Evolutionary conservation across 306 rosid genomes (phyloP).

Genomic region (Ochetophila trinervis): DNA sequence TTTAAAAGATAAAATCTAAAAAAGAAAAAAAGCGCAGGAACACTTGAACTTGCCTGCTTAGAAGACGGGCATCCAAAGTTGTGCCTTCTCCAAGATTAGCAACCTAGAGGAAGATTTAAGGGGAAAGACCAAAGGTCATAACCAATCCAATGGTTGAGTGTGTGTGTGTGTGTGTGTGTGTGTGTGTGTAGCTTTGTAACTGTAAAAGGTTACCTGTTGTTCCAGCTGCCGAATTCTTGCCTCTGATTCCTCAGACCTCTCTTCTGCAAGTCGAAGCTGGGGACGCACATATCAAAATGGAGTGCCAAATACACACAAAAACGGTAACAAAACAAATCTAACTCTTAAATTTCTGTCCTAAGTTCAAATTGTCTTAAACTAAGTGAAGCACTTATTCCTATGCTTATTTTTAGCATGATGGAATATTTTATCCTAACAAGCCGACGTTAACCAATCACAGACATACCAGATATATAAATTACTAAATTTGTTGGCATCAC

Average conservation of each 20-base stretch:
- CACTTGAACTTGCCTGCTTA: constrained; percentile 67
- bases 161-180: not conserved
- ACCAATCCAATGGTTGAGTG: not conserved
- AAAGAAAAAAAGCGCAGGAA: not conserved
- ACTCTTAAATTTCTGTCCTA: not conserved
- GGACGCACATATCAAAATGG: constrained; percentile 49
- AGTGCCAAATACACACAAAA: constrained; percentile 17
- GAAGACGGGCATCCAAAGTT: constrained; percentile 79
- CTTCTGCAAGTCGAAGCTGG: constrained; percentile 97
- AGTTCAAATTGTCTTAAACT: not conserved
- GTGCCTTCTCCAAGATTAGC: constrained; percentile 84
- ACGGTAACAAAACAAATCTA: not conserved
- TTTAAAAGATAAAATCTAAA: constrained; percentile 10
- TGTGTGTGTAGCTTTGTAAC: not conserved
- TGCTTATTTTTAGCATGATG: not conserved
- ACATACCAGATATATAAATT: constrained; percentile 17
- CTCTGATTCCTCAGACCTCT: constrained; percentile 84
- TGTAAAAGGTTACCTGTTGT: constrained; percentile 62
- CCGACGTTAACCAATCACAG: constrained; percentile 21
- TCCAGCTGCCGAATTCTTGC: constrained; percentile 85
- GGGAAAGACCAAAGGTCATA: not conserved
- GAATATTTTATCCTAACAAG: not conserved
- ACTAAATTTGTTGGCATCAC: constrained; percentile 51
- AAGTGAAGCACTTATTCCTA: not conserved
- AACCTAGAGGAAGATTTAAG: constrained; percentile 40